These are phyloP conservation scores for Reticulascus tulasneorum DNA, from an alignment of 2,329 filamentous ascomycete species.

Conservation along the genomic window DNA sequence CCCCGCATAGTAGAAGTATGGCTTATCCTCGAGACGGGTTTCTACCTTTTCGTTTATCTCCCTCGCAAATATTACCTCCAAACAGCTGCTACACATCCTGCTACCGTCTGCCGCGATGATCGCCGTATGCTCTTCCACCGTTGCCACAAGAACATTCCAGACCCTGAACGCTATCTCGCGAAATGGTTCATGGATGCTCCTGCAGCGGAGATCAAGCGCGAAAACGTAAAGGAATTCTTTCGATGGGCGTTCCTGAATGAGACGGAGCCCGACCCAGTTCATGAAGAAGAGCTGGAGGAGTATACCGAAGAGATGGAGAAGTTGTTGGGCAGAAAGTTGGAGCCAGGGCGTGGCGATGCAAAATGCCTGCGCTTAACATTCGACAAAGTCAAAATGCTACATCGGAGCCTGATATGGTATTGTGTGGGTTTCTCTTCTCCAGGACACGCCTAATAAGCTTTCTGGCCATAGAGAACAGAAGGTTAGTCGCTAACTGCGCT, in stretches of 20 bases:
- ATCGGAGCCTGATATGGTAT: constrained; percentile 56
- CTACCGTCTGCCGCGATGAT: constrained; percentile 1
- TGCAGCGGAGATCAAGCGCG: constrained; percentile 47
- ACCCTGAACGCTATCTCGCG: constrained; percentile 47
- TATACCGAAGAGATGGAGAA: constrained; percentile 50
- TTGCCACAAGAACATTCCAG: constrained; percentile 31
- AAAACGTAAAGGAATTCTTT: constrained; percentile 58
- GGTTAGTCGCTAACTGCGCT: constrained; percentile 8
- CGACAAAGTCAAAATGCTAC: constrained; percentile 52
- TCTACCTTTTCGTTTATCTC: constrained; percentile 36
- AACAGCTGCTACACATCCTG: constrained; percentile 9
- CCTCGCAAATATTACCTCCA: constrained; percentile 38
- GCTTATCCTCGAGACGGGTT: constrained; percentile 41
- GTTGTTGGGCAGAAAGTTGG: constrained; percentile 43
- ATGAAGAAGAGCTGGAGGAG: constrained; percentile 51
- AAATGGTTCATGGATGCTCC: constrained; percentile 57
- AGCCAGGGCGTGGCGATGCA: constrained; percentile 47
- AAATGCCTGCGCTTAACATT: constrained; percentile 52
- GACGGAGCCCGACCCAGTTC: constrained; percentile 29
- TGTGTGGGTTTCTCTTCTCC: constrained; percentile 30
- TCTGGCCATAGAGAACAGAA: background rate
- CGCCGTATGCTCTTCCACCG: constrained; percentile 6
- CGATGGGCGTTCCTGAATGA: constrained; percentile 55
- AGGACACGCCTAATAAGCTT: background rate
- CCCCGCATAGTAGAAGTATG: too few relatives aligned